Base-by-base conservation (phyloP, 257 asterid species). In the Phtheirospermum japonicum region DNA sequence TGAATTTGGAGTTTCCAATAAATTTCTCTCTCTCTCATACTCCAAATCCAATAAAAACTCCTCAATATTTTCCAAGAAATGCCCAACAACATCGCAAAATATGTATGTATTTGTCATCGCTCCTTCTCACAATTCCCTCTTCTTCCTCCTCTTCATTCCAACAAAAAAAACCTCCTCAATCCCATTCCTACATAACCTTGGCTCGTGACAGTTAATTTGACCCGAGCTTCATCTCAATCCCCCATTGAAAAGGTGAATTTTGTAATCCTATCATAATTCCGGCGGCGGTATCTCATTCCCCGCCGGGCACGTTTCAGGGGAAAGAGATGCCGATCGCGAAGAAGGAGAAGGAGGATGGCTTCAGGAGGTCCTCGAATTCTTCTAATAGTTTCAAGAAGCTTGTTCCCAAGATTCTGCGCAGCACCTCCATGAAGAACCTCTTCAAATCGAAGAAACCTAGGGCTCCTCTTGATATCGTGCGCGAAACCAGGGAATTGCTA, bases 371-470 rank as follows among this genome's bases (percentile, higher is more conserved):
- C 11, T 61, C 65, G 14, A 71, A 88, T 60, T 36, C 85, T 3
- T 32, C 57, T 9, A 48, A 14, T 19, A 81, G 70, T 60, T 67
- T 85, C 40, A 87, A 75, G 73, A 83, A 64, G 72, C 68, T 84
- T 11, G 80, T 87, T 64, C 73, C 72, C 2, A 83, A 62, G 68
- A 85, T 81, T 4, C 16, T 85, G 72, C 76, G 87, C 40, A 71
- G 50, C 64, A 64, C 61, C 49, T 75, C 79, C 14, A 65, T 84
- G 75, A 82, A 80, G 75, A 73, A 70, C 14, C 75, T 83, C n/a
- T 90, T 86, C 72, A 88, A 78, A 65, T 53, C 83, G 45, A 91
- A 77, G 71, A 71, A 79, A 28, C 85, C 92, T 0, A 55, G 76
- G 62, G 12, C 76, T 30, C 86, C 94, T 7, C 69, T 70, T 39